Evolutionary conservation across 2,329 filamentous ascomycete species (phyloP), one percentile per base, ranked within the genome.

Genomic region (Chaetoscypha palmicola): DNA sequence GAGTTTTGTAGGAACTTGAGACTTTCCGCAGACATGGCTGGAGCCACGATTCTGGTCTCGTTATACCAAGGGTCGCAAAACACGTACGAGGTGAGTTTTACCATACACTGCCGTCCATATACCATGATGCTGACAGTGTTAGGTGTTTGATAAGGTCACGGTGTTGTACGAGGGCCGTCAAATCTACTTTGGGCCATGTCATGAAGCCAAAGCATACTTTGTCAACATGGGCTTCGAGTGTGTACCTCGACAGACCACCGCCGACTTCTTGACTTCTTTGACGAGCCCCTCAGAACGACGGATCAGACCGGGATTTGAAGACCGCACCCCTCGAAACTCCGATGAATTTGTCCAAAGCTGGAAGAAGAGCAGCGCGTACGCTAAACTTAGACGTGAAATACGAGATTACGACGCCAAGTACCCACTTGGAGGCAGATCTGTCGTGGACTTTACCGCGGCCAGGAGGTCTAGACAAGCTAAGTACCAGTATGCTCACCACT

Each of bases 201-300:
- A 73, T 2, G 65, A 74, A 1, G 84, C 84, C 2, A 83, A 76
- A 58, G 63, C 71, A 26, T 89, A 84, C 58, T 88, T 89, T 50
- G 64, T 79, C 41, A 65, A 74, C 16, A 68, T 89, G 21, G 84
- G 85, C 0, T 89, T 87, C 53, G 69, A 76, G 80, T 83, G 0
- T 73, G 79, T 22, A 72, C 83, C 10, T 80, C 81, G 72, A 11
- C 53, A 58, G 28, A 58, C 55, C 17, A 57, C 55, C 1, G 46
- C 78, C 2, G 85, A 90, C 59, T 90, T 90, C 62, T 64, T 89
- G 31, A 89, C 84, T 0, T 86, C 81, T 2, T 80, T 89, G 58
- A 86, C 79, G 9, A 75, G 76, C 34, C 65, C 71, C 1, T 66
- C 76, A 43, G 78, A 79, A 44, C 68, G 79, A 20, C 66, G 72